Conservation (phyloP, 176 grass and related monocot species). For the Oryza rufipogon region DNA sequence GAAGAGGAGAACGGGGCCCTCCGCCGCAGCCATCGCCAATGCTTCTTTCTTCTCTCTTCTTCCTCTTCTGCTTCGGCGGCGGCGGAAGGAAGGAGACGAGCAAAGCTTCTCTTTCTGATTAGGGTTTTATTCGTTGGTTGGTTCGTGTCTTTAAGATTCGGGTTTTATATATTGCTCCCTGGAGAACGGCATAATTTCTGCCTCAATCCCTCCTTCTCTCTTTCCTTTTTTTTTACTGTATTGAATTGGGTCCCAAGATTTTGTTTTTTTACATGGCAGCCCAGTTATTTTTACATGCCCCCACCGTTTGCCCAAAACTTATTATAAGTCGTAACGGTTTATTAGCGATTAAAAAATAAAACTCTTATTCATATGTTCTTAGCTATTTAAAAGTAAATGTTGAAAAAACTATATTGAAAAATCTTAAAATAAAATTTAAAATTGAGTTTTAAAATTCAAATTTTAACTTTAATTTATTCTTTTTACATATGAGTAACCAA, state of each 20-base stretch:
- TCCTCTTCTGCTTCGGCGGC: not conserved
- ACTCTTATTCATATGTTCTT: no score
- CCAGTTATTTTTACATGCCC: no score
- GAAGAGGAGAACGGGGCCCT: slow-evolving; percentile 28
- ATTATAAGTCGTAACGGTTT: no score
- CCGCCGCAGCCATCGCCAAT: slow-evolving; percentile 13
- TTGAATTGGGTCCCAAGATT: not conserved
- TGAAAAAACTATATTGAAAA: no score
- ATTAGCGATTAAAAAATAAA: no score
- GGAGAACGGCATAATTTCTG: not conserved
- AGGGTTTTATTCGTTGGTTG: not conserved
- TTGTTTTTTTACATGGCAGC: not conserved
- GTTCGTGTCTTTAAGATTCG: not conserved
- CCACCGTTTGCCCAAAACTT: no score
- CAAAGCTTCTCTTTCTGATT: not conserved
- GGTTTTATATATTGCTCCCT: not conserved
- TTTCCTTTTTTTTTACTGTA: not conserved
- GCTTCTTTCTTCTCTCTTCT: not conserved
- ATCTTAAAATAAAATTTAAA: no score
- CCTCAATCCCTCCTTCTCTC: not conserved
- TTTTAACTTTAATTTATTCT: no score
- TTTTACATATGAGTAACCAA: no score
- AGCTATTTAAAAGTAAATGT: no score
- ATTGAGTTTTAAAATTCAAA: no score
- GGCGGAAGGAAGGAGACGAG: not conserved